Evolutionary conservation across 805 yeast genomes (phyloP).

Genomic region (Pichia heedii): DNA sequence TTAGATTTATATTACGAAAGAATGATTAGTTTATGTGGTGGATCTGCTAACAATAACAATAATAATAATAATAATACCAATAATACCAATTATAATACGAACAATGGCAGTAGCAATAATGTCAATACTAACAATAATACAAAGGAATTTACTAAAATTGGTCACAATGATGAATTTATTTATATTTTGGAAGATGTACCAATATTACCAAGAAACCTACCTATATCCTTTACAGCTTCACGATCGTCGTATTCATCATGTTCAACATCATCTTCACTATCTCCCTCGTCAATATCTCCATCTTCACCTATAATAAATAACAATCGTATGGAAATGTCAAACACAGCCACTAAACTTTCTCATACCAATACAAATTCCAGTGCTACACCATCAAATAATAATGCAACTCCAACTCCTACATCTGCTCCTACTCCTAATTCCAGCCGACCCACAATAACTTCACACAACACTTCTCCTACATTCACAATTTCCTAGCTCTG

Average conservation of each 20-base stretch:
- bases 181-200: not conserved
- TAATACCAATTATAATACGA: not conserved
- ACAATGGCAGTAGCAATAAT: not conserved
- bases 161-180: not conserved
- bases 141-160: not conserved
- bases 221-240: not conserved
- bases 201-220: not conserved
- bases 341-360: not conserved
- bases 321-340: not conserved
- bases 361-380: not conserved
- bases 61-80: not conserved
- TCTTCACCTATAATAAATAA: not conserved
- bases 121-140: not conserved
- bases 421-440: not conserved
- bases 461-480: not conserved
- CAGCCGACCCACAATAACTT: not conserved
- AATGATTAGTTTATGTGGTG: constrained; percentile 44
- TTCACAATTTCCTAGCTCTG: not conserved
- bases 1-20: constrained; percentile 39
- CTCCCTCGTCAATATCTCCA: too few species aligned
- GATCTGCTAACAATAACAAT: not conserved
- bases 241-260: not conserved
- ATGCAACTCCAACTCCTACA: too few species aligned
- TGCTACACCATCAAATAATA: too few species aligned
- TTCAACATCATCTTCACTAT: not conserved